Percentiles rank a stretch among this genome's conserved stretches.
These are phyloP conservation scores for Wallacemonas sp. DNA, from an alignment of 208 protist species.

Conservation along the genomic window DNA sequence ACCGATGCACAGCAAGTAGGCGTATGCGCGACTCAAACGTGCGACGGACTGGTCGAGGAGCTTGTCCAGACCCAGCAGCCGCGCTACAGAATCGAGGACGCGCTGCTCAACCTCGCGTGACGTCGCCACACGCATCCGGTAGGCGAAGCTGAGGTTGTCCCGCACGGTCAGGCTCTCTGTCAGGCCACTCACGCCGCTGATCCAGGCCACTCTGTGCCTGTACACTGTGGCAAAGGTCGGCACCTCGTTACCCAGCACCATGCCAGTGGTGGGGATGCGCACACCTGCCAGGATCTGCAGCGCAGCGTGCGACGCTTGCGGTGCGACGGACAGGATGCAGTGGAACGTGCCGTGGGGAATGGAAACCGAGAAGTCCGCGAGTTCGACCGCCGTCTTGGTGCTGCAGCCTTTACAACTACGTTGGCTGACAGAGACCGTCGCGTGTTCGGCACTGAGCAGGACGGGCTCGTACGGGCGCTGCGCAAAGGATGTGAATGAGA, in stretches of 20 bases:
- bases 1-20: constrained; percentile 25
- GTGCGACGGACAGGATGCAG: constrained; percentile 16
- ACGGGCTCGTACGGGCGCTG: background rate
- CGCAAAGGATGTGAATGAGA: background rate
- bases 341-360: constrained; percentile 22
- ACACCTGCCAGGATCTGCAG: constrained; percentile 29
- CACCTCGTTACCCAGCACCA: constrained; percentile 34
- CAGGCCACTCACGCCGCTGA: constrained; percentile 24
- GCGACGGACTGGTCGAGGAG: constrained; percentile 17
- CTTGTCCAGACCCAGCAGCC: constrained; percentile 7
- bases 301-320: constrained; percentile 10
- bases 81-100: constrained; percentile 13
- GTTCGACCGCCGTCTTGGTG: background rate
- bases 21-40: constrained; percentile 16
- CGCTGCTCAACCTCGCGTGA: constrained; percentile 9
- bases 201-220: constrained; percentile 24
- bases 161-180: constrained; percentile 23
- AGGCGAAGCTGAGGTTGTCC: constrained; percentile 31
- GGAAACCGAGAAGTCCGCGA: constrained; percentile 26
- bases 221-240: constrained; percentile 23
- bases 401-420: background rate
- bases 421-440: background rate
- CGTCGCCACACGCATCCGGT: constrained; percentile 31
- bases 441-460: constrained; percentile 7
- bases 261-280: constrained; percentile 19